Evolutionary conservation across 345 rosid genomes (phyloP).

Genomic region (Dovyalis caffra): DNA sequence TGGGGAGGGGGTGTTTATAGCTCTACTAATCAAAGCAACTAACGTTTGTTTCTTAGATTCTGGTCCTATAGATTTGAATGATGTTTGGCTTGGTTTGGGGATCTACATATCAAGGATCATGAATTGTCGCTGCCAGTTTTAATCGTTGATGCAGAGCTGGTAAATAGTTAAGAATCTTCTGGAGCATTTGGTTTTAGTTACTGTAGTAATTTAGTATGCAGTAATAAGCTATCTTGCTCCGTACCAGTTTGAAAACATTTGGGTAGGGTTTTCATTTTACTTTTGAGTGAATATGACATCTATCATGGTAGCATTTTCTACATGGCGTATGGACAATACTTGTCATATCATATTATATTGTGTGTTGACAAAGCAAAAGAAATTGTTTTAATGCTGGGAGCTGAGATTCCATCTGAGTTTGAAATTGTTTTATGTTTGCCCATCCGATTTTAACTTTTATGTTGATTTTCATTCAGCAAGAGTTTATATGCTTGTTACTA

Average conservation of each 20-base stretch:
- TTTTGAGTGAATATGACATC: background rate
- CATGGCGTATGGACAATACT: background rate
- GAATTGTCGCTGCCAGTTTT: background rate
- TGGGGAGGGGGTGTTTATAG: background rate
- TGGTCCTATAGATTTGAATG: background rate
- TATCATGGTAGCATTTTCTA: background rate
- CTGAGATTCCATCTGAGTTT: background rate
- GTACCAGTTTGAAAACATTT: background rate
- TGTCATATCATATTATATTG: background rate
- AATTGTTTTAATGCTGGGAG: background rate
- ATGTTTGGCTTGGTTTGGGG: background rate
- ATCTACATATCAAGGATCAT: background rate
- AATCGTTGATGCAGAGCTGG: background rate
- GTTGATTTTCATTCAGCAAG: slow-evolving; percentile 10
- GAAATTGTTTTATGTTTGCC: background rate
- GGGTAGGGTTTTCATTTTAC: background rate
- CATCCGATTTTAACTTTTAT: background rate
- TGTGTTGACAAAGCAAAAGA: background rate
- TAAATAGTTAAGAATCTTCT: background rate
- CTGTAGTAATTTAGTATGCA: background rate
- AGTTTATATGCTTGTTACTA: slow-evolving; percentile 17
- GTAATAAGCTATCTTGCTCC: background rate
- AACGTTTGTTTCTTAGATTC: background rate
- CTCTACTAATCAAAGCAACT: background rate
- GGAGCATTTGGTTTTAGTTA: background rate